These are phyloP conservation scores for Ascochyta pisi DNA, from an alignment of 2,329 filamentous ascomycete species.

Conservation along the genomic window DNA sequence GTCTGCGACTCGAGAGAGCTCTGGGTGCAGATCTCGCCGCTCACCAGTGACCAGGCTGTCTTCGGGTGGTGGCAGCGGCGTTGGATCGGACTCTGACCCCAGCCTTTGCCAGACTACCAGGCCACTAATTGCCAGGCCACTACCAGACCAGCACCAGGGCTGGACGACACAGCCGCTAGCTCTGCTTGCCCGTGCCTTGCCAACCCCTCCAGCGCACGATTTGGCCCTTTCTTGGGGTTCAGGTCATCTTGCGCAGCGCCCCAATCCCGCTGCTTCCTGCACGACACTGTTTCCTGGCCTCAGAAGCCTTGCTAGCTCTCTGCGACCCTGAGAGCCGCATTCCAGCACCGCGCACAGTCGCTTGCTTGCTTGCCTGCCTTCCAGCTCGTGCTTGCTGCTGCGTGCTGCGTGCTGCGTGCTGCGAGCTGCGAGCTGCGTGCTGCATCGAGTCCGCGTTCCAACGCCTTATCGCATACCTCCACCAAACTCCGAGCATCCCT, in stretches of 20 bases:
- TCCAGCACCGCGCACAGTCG: constrained; percentile 19
- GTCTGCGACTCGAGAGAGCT: constrained; percentile 17
- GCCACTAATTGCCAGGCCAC: background rate
- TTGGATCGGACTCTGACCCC: constrained; percentile 41
- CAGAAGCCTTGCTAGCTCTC: constrained; percentile 26
- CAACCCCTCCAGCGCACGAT: constrained; percentile 27
- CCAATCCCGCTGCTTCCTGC: constrained; percentile 31
- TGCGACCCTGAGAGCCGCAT: constrained; percentile 34
- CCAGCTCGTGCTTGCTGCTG: constrained; percentile 26
- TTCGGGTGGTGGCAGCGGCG: constrained; percentile 22
- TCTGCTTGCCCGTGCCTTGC: constrained; percentile 25
- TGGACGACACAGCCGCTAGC: constrained; percentile 35
- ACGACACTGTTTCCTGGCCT: constrained; percentile 30
- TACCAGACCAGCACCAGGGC: constrained; percentile 9
- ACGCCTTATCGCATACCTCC: constrained; percentile 34
- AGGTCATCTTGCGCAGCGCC: constrained; percentile 18
- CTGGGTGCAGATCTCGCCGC: constrained; percentile 26
- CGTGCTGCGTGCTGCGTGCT: constrained; percentile 39
- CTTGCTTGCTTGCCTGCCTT: background rate
- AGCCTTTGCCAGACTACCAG: constrained; percentile 22
- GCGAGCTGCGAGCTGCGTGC: constrained; percentile 18
- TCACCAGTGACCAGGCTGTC: constrained; percentile 13
- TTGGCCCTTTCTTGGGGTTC: constrained; percentile 9
- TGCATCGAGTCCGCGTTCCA: constrained; percentile 31
- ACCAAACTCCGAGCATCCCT: constrained; percentile 42